Conservation (phyloP, 305 asterid genomes). For the Petunia hybrid region DNA sequence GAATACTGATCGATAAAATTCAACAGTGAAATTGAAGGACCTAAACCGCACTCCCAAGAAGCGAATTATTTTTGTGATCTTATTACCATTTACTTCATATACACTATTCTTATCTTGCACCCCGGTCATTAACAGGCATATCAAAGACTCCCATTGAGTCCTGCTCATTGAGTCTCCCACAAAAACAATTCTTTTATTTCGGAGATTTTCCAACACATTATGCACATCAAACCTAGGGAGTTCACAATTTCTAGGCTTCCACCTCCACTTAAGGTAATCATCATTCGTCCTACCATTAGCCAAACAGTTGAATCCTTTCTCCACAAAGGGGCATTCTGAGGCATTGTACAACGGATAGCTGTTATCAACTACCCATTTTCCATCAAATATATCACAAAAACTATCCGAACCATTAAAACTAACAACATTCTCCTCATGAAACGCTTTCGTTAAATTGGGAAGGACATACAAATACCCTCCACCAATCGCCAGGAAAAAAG, state of each 20-base stretch:
- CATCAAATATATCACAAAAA: conserved; percentile 66
- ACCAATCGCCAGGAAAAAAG: conserved; percentile 60
- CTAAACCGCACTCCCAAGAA: conserved; percentile 72
- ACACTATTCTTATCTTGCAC: conserved; percentile 67
- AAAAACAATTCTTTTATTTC: conserved; percentile 67
- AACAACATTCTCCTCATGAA: conserved; percentile 46
- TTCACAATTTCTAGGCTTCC: conserved; percentile 70
- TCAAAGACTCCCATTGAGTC: conserved; percentile 87
- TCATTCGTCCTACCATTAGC: conserved; percentile 61
- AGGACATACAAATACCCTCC: conserved; percentile 67
- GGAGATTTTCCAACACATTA: conserved; percentile 52
- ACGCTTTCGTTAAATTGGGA: conserved; percentile 61
- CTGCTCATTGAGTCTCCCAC: conserved; percentile 89
- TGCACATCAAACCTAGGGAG: conserved; percentile 57
- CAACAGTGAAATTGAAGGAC: conserved; percentile 68
- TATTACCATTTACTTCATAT: conserved; percentile 68
- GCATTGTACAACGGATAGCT: conserved; percentile 73
- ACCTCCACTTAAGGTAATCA: conserved; percentile 71
- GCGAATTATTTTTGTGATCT: conserved; percentile 66
- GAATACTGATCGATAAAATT: conserved; percentile 76
- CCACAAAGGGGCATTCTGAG: conserved; percentile 74
- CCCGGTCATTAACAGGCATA: conserved; percentile 73
- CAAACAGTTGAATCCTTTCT: conserved; percentile 75
- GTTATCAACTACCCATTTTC: conserved; percentile 67
- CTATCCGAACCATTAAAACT: conserved; percentile 41